phyloP scores from a whole-genome alignment of 192 early-diverging fungal species.

The Ambispora gerdemannii region DNA sequence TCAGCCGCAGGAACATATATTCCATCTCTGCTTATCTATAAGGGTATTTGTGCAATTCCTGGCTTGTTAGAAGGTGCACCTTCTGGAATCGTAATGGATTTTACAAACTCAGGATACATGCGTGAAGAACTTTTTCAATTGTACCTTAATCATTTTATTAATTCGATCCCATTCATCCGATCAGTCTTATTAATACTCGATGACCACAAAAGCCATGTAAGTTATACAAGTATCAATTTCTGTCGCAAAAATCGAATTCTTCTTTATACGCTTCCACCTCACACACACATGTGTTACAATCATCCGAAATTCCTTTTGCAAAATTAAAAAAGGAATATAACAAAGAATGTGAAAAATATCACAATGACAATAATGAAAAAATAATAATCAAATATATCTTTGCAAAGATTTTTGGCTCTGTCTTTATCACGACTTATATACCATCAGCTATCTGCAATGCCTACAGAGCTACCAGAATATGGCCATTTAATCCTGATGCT shows the following conservation, averaged over 20 bases:
- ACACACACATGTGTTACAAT: neutral
- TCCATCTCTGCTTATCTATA: neutral
- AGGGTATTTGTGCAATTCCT: neutral
- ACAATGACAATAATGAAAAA: neutral
- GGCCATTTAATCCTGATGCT: neutral
- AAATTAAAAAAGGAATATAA: conserved; percentile 1
- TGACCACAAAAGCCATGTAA: neutral
- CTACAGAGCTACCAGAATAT: neutral
- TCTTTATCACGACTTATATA: neutral
- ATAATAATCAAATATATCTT: neutral
- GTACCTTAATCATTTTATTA: conserved; percentile 14
- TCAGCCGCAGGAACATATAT: neutral
- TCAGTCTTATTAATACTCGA: neutral
- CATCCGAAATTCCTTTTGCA: conserved; percentile 1
- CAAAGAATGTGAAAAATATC: neutral
- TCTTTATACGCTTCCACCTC: neutral
- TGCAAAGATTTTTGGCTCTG: neutral
- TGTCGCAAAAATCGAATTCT: neutral
- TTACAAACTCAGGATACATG: conserved; percentile 2
- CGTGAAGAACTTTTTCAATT: neutral
- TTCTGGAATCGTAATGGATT: neutral
- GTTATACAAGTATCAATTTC: neutral
- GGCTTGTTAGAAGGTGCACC: conserved; percentile 1
- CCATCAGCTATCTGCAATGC: neutral
- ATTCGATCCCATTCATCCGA: neutral